phyloP scores from a whole-genome alignment of 371 early-diverging fungal genomes.

The Circinella umbellata region DNA sequence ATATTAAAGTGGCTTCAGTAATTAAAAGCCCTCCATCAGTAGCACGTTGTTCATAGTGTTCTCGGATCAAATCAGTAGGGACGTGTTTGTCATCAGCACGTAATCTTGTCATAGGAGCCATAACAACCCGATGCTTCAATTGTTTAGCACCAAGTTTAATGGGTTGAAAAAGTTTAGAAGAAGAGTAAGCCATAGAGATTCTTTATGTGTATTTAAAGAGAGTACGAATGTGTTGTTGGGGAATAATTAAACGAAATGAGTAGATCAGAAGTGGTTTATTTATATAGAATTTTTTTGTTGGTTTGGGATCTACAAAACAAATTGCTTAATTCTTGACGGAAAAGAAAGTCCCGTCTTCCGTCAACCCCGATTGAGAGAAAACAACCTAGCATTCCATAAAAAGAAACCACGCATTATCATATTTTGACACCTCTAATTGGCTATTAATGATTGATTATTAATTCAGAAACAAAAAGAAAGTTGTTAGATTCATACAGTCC shows the following conservation, averaged over 20 bases:
- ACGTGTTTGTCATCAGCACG: slow-evolving; percentile 29
- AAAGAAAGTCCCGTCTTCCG: background rate
- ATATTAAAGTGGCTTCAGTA: slow-evolving; percentile 60
- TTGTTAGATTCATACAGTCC: no score
- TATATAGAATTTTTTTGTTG: background rate
- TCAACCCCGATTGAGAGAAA: background rate
- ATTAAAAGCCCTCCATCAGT: slow-evolving; percentile 59
- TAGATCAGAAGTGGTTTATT: no score
- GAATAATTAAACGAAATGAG: no score
- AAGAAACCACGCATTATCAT: background rate
- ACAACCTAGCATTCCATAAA: background rate
- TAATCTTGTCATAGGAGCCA: slow-evolving; percentile 59
- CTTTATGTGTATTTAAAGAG: background rate
- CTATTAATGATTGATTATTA: no score
- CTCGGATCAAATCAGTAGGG: slow-evolving; percentile 47
- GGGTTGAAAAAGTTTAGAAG: slow-evolving; percentile 30
- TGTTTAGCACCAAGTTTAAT: slow-evolving; percentile 29
- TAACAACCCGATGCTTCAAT: slow-evolving; percentile 55
- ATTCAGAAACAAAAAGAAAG: no score
- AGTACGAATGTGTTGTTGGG: no score
- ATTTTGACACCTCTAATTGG: no score
- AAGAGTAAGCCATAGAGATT: background rate
- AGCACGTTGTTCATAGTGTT: slow-evolving; percentile 65
- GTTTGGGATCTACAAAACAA: background rate
- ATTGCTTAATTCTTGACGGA: background rate